Evolutionary conservation across 352 stramenopile genomes (phyloP), one percentile per base, ranked within the genome.

Genomic region (Phytophthora chlamydospora): DNA sequence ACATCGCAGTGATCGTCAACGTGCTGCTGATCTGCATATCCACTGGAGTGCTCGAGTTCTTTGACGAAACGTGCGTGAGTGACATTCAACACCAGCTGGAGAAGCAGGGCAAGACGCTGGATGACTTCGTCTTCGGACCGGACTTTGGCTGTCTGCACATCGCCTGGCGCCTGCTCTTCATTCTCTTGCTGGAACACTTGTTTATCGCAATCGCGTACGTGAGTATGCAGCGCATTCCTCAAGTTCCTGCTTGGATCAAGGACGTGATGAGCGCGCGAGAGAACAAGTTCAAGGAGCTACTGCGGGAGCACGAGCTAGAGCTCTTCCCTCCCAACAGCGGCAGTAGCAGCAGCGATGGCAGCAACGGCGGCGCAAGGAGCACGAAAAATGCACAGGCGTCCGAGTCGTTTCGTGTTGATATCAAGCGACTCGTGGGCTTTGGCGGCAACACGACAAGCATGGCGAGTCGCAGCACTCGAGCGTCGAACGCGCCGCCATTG

Each of bases 1-100:
- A 87, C 49, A 83, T 88, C 17, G 76, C 78, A 0, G 83, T 91
- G 35, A 79, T 90, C 31, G 83, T 90, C 13, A 90, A 90, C 21
- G 79, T 90, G 13, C 50, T 88, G 21, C 48, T 91, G 10, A 82
- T 91, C 32, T 91, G 76, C 45, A 87, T 91, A 33, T 91, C 83
- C 3, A 91, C 83, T 3, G 83, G 83, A 1, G 69, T 77, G 27
- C 58, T 89, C 8, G 80, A 91, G 59, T 91, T 91, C 55, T 91
- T 89, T 44, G 67, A 83, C 45, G 66, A 75, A 13, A 68, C 58
- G 31, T 91, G 83, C 21, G 69, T 89, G 29, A 64, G 50, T 2
- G 78, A 90, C 16, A 89, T 89, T 49, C 10, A 69, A 19, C 54
- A 82, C 47, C 73, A 90, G 33, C 62, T 89, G 21, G 73, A 82